Evolutionary conservation across 2,329 filamentous ascomycete species (phyloP).

Genomic region (Ceratocystis papillata): DNA sequence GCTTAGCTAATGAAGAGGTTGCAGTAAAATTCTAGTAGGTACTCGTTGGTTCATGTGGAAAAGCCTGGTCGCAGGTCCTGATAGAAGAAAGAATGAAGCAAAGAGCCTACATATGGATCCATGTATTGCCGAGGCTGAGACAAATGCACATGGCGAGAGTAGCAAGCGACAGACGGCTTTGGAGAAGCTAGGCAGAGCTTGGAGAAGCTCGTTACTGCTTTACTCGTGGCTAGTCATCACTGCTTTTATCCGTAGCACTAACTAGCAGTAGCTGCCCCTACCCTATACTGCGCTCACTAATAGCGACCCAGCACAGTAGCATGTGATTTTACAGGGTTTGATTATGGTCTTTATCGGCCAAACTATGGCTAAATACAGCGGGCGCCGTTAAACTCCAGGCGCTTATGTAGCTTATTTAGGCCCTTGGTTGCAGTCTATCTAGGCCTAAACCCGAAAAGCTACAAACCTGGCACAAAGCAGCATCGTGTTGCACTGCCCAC

Average conservation of each 20-base stretch:
- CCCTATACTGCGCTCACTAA: background rate
- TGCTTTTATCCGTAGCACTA: background rate
- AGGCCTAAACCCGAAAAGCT: too few relatives aligned
- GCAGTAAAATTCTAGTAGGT: background rate
- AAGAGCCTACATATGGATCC: background rate
- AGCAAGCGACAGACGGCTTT: background rate
- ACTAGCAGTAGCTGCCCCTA: background rate
- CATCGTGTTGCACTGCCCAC: too few relatives aligned
- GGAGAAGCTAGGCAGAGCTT: background rate
- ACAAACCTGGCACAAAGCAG: too few relatives aligned
- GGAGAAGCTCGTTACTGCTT: background rate
- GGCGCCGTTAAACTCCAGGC: too few relatives aligned
- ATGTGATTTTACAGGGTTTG: constrained; percentile 2
- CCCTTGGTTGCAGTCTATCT: too few relatives aligned
- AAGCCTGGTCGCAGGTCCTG: too few relatives aligned
- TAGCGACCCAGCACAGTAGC: background rate
- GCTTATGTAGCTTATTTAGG: too few relatives aligned
- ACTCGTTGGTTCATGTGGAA: too few relatives aligned
- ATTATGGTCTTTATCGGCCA: background rate
- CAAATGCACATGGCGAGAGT: background rate
- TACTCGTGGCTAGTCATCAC: background rate
- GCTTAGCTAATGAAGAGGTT: background rate
- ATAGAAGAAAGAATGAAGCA: background rate
- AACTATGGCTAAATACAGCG: background rate
- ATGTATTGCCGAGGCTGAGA: background rate